phyloP scores from a whole-genome alignment of 208 protist species.

The Trypanosoma boissoni region DNA sequence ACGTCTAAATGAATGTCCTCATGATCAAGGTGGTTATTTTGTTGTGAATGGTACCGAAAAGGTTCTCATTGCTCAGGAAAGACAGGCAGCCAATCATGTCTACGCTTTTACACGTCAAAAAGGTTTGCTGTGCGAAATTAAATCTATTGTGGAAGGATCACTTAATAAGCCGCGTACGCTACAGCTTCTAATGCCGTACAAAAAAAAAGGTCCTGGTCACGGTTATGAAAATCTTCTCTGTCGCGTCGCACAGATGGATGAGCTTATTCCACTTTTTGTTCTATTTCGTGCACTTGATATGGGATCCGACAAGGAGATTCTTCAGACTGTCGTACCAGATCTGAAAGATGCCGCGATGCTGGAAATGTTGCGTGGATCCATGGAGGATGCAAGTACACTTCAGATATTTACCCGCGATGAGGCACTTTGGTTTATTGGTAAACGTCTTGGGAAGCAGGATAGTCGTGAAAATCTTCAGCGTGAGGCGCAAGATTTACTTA shows the following conservation, averaged over 20 bases:
- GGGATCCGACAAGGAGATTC: slow-evolving; percentile 95
- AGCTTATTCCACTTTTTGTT: slow-evolving; percentile 92
- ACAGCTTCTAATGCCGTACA: slow-evolving; percentile 90
- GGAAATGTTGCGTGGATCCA: slow-evolving; percentile 82
- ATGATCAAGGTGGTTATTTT: slow-evolving; percentile 98
- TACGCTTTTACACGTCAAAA: slow-evolving; percentile 95
- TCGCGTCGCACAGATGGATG: slow-evolving; percentile 53
- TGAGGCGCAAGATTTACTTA: slow-evolving; percentile 93
- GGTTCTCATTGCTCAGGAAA: slow-evolving; percentile 92
- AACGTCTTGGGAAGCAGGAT: slow-evolving; percentile 78
- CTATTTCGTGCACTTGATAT: slow-evolving; percentile 97
- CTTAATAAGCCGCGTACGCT: slow-evolving; percentile 86
- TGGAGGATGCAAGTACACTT: slow-evolving; percentile 90
- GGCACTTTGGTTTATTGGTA: slow-evolving; percentile 96
- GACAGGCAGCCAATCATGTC: slow-evolving; percentile 93
- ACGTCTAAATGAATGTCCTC: slow-evolving; percentile 91
- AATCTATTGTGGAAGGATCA: slow-evolving; percentile 88
- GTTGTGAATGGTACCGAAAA: slow-evolving; percentile 98
- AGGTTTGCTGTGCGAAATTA: slow-evolving; percentile 94
- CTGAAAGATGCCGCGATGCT: slow-evolving; percentile 84
- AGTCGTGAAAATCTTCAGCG: slow-evolving; percentile 79
- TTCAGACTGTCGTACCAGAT: slow-evolving; percentile 90
- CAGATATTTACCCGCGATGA: slow-evolving; percentile 94
- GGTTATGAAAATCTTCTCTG: slow-evolving; percentile 81
- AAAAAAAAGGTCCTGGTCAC: slow-evolving; percentile 31